Conservation (phyloP, 495 filamentous ascomycete species). For the Staphylotrichum tortipilum region DNA sequence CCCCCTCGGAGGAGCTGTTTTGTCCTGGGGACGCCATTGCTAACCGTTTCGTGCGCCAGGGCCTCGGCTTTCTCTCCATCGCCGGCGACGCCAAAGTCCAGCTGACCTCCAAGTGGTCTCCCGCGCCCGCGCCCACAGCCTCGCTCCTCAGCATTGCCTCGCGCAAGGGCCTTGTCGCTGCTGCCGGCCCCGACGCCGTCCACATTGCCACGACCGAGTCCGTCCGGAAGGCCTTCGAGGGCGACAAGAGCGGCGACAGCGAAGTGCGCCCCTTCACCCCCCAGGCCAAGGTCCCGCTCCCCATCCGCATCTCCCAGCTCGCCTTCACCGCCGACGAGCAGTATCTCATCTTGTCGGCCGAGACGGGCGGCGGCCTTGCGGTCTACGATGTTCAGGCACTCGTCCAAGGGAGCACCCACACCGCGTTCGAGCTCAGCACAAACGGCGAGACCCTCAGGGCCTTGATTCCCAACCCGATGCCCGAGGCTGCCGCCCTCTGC, state of each 20-base stretch:
- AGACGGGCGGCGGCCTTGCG: conserved; percentile 71
- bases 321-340: conserved; percentile 80
- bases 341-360: conserved; percentile 74
- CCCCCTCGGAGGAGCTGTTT: too few species aligned
- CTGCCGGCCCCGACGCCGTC: conserved; percentile 73
- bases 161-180: conserved; percentile 72
- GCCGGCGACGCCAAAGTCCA: conserved; percentile 73
- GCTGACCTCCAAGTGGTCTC: conserved; percentile 72
- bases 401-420: conserved; percentile 53
- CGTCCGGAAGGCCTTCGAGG: conserved; percentile 65
- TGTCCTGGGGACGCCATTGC: background rate
- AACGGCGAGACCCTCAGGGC: conserved; percentile 65
- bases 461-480: conserved; percentile 71
- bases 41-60: conserved; percentile 37
- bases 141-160: conserved; percentile 82
- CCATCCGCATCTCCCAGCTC: conserved; percentile 74
- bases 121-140: conserved; percentile 66
- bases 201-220: conserved; percentile 68
- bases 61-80: conserved; percentile 73
- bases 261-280: conserved; percentile 66
- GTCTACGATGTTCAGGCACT: conserved; percentile 68
- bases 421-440: conserved; percentile 64
- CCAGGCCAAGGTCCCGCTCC: conserved; percentile 60
- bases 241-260: conserved; percentile 46
- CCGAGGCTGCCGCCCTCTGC: conserved; percentile 53